Conservation (phyloP, 176 grass and related monocot genomes). For the Oryza officinalis region DNA sequence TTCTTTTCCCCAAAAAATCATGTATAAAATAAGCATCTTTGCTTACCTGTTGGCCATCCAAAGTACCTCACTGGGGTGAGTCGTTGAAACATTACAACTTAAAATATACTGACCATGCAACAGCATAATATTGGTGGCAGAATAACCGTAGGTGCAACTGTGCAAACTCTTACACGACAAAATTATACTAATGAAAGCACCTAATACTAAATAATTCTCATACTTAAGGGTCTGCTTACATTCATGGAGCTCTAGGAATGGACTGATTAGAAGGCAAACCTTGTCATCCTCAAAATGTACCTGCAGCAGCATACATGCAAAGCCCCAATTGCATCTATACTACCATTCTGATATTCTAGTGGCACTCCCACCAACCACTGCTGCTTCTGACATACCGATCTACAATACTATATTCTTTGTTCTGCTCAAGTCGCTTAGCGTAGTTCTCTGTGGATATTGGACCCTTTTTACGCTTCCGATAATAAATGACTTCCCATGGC, state of each 20-base stretch:
- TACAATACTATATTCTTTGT: constrained; percentile 61
- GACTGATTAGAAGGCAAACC: constrained; percentile 14
- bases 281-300: constrained; percentile 36
- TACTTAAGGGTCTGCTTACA: constrained; percentile 5
- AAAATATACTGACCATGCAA: neutral
- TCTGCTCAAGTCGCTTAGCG: constrained; percentile 57
- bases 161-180: neutral
- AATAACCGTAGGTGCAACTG: neutral
- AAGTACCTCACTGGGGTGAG: neutral
- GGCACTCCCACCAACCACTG: constrained; percentile 59
- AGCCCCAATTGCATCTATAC: neutral
- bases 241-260: constrained; percentile 26
- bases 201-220: constrained; percentile 8
- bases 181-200: constrained; percentile 13
- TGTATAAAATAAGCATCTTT: neutral
- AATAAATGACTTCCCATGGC: constrained; percentile 68
- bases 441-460: constrained; percentile 68
- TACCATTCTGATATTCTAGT: constrained; percentile 11
- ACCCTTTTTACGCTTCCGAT: constrained; percentile 48
- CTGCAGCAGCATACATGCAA: neutral
- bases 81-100: neutral
- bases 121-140: neutral
- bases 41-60: neutral
- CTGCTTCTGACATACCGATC: constrained; percentile 72
- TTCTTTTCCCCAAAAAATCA: neutral